Conservation (phyloP, 2,329 filamentous ascomycete genomes). For the Furcasterigmium sp. region DNA sequence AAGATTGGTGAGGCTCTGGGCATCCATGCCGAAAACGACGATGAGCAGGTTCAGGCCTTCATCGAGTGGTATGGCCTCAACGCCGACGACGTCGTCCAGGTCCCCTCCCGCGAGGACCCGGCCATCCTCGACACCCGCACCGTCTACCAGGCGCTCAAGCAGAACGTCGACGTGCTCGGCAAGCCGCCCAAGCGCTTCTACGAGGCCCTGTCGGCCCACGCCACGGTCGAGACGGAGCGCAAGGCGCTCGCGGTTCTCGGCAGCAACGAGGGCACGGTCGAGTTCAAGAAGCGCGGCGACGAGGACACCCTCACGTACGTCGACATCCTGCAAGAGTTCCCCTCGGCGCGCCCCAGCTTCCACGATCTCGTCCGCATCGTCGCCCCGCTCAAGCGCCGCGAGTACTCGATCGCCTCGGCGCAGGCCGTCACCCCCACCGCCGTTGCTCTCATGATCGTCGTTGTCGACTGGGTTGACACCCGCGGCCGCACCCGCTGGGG, state of each 20-base stretch:
- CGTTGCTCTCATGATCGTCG: slow-evolving; percentile 95
- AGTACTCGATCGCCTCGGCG: slow-evolving; percentile 98
- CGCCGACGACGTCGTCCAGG: slow-evolving; percentile 79
- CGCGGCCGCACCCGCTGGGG: slow-evolving; percentile 85
- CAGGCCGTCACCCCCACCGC: slow-evolving; percentile 87
- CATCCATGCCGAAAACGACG: slow-evolving; percentile 92
- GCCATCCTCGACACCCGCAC: slow-evolving; percentile 78
- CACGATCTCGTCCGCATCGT: slow-evolving; percentile 86
- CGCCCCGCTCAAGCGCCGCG: slow-evolving; percentile 86
- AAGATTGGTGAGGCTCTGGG: slow-evolving; percentile 96
- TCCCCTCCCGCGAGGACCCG: slow-evolving; percentile 76
- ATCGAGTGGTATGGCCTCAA: slow-evolving; percentile 87
- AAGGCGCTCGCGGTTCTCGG: slow-evolving; percentile 72
- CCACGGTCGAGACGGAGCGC: slow-evolving; percentile 76
- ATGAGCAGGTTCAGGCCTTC: slow-evolving; percentile 72
- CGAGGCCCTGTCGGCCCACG: slow-evolving; percentile 82
- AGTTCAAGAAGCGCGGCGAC: slow-evolving; percentile 89
- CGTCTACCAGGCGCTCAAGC: slow-evolving; percentile 82
- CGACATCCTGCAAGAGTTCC: slow-evolving; percentile 84
- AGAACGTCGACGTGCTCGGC: slow-evolving; percentile 95
- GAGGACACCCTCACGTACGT: slow-evolving; percentile 89
- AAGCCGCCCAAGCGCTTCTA: slow-evolving; percentile 98
- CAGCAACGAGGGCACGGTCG: slow-evolving; percentile 72
- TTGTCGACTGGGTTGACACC: slow-evolving; percentile 90
- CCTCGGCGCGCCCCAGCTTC: slow-evolving; percentile 82